phyloP scores from a whole-genome alignment of 768 basidiomycete species.

The Cyathus striatus region DNA sequence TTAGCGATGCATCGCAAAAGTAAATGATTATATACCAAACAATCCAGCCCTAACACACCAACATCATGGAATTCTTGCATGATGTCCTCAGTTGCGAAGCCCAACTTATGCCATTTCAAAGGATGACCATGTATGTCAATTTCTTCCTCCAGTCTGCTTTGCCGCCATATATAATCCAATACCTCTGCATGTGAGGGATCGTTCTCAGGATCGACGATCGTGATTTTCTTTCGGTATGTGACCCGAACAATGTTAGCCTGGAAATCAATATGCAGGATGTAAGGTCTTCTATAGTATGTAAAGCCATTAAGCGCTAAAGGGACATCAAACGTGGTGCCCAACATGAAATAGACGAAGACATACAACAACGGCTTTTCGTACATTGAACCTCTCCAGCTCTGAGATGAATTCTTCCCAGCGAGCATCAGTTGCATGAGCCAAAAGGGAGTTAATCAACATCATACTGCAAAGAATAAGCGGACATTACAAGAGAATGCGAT shows the following conservation, averaged over 20 bases:
- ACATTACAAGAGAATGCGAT: conserved; percentile 1
- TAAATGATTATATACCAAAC: conserved; percentile 69
- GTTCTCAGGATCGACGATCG: conserved; percentile 63
- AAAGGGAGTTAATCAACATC: conserved; percentile 85
- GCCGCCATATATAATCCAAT: conserved; percentile 66
- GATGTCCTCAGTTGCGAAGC: conserved; percentile 73
- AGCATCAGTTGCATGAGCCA: conserved; percentile 72
- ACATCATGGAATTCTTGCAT: conserved; percentile 72
- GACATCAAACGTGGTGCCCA: conserved; percentile 3
- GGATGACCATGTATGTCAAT: conserved; percentile 40
- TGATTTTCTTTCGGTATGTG: conserved; percentile 76
- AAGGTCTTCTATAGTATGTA: conserved; percentile 76
- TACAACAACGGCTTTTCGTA: conserved; percentile 79
- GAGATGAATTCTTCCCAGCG: conserved; percentile 77
- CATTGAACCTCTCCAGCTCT: conserved; percentile 70
- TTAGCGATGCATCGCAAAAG: too few species aligned
- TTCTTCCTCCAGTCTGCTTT: conserved; percentile 52
- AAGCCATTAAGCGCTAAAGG: conserved; percentile 72
- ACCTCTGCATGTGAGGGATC: conserved; percentile 53
- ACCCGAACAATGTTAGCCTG: conserved; percentile 82
- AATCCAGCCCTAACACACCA: conserved; percentile 79
- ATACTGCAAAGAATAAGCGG: conserved; percentile 42
- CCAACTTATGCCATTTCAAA: conserved; percentile 73
- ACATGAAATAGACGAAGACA: conserved; percentile 20
- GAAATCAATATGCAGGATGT: conserved; percentile 84